A percentile compares a stretch with the other conserved stretches of the same genome.
phyloP scores from a whole-genome alignment of 1,284 basidiomycete species.

The Rhodotorula sp. region DNA sequence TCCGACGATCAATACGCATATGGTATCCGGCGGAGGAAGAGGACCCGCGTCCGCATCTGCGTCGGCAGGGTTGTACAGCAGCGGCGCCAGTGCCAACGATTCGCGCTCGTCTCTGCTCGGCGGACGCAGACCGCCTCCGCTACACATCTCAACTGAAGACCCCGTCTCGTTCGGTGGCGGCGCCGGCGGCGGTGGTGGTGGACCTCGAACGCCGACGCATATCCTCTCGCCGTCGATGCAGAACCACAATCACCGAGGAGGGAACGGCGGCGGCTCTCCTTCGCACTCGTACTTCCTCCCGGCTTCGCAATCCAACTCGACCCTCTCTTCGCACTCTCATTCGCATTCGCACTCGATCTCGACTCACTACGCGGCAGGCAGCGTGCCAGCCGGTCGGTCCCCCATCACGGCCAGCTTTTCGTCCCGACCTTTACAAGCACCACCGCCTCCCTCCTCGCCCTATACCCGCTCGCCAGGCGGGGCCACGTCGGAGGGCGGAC shows the following conservation, averaged over 20 bases:
- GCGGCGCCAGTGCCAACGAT: background rate
- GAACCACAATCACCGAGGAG: background rate
- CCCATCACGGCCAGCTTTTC: conserved; percentile 7
- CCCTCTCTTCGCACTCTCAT: conserved; percentile 18
- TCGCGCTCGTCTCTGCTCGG: background rate
- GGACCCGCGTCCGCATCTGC: background rate
- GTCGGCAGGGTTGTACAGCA: background rate
- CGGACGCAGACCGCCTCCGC: background rate
- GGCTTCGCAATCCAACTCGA: conserved; percentile 10
- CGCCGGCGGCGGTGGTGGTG: background rate
- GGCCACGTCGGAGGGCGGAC: background rate
- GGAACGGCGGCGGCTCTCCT: conserved; percentile 3
- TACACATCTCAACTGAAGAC: background rate
- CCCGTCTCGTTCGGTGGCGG: background rate
- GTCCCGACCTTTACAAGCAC: background rate
- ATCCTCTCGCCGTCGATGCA: background rate
- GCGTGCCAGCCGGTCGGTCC: background rate
- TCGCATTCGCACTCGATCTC: conserved; percentile 3
- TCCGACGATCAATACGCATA: background rate
- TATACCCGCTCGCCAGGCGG: background rate
- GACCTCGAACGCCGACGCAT: background rate
- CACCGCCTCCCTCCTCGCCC: background rate
- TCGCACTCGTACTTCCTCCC: conserved; percentile 3
- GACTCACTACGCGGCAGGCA: background rate
- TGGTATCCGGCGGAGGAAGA: background rate